These are phyloP conservation scores for Petasospora fabianii DNA, from an alignment of 1,139 yeast species.

Conservation along the genomic window DNA sequence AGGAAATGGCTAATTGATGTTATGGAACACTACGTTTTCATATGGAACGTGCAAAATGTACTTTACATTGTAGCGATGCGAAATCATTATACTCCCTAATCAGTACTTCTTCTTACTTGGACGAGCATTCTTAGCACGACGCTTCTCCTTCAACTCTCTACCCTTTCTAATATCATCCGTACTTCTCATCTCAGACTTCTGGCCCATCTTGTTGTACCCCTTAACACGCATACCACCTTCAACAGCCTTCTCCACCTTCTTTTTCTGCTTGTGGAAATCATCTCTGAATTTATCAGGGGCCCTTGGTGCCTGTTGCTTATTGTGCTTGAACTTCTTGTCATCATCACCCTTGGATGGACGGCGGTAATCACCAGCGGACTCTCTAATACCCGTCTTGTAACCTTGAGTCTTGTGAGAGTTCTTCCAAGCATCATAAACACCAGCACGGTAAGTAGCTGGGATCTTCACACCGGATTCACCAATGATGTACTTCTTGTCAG, in stretches of 20 bases:
- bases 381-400: constrained; percentile 53
- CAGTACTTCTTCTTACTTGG: constrained; percentile 47
- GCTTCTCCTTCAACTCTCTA: constrained; percentile 65
- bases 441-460: constrained; percentile 90
- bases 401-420: constrained; percentile 59
- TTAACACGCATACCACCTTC: constrained; percentile 72
- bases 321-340: constrained; percentile 22
- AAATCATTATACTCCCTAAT: not conserved
- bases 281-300: constrained; percentile 87
- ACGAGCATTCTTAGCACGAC: constrained; percentile 82
- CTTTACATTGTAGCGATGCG: too few species aligned
- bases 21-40: too few species aligned
- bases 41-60: too few species aligned
- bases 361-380: constrained; percentile 32
- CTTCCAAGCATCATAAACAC: constrained; percentile 90
- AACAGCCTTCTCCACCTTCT: constrained; percentile 76
- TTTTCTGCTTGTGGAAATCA: constrained; percentile 78
- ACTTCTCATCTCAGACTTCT: constrained; percentile 58
- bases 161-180: constrained; percentile 77
- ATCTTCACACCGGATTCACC: constrained; percentile 94
- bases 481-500: constrained; percentile 81
- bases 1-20: too few species aligned
- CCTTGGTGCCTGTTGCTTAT: constrained; percentile 74
- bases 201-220: constrained; percentile 53
- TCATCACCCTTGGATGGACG: constrained; percentile 19